Percentiles rank a stretch among this genome's conserved stretches.
phyloP scores from a whole-genome alignment of 1,284 basidiomycete species.

The Cerrena zonata region DNA sequence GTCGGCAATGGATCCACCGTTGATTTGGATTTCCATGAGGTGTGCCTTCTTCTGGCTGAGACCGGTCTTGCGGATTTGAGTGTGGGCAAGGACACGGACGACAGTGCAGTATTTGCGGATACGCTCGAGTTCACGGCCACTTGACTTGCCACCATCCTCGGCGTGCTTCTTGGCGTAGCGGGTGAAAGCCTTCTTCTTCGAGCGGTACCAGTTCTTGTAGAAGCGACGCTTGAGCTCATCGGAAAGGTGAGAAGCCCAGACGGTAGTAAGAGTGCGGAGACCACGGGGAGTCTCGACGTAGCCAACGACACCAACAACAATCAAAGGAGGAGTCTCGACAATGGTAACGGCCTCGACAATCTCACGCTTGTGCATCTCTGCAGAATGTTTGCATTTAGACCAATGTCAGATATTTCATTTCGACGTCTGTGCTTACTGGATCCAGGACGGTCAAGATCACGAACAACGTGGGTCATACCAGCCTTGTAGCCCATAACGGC shows the following conservation, averaged over 20 bases:
- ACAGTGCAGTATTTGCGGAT: conserved; percentile 99
- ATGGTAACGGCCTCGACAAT: conserved; percentile 97
- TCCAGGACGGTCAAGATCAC: conserved; percentile 98
- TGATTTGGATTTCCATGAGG: conserved; percentile 99
- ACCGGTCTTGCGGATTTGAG: conserved; percentile 96
- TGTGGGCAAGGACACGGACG: conserved; percentile 98
- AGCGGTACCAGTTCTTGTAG: conserved; percentile 99
- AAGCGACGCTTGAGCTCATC: conserved; percentile 97
- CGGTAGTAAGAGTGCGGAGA: conserved; percentile 81
- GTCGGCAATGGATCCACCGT: conserved; percentile 94
- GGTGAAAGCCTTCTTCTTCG: conserved; percentile 99
- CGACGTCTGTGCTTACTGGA: conserved; percentile 65
- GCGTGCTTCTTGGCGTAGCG: conserved; percentile 99
- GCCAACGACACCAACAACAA: conserved; percentile 97
- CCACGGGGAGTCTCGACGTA: conserved; percentile 99
- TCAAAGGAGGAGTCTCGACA: conserved; percentile 95
- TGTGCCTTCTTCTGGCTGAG: conserved; percentile 99
- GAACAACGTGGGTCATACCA: conserved; percentile 99
- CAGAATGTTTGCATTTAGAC: conserved; percentile 7
- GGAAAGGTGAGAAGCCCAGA: conserved; percentile 79
- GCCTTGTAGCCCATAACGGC: conserved; percentile 99
- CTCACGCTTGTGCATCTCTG: conserved; percentile 99
- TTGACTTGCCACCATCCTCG: conserved; percentile 89
- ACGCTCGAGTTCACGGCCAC: conserved; percentile 94
- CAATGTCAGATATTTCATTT: neutral